Conservation (phyloP, 2,329 filamentous ascomycete genomes). For the Fusarium avenaceum region DNA sequence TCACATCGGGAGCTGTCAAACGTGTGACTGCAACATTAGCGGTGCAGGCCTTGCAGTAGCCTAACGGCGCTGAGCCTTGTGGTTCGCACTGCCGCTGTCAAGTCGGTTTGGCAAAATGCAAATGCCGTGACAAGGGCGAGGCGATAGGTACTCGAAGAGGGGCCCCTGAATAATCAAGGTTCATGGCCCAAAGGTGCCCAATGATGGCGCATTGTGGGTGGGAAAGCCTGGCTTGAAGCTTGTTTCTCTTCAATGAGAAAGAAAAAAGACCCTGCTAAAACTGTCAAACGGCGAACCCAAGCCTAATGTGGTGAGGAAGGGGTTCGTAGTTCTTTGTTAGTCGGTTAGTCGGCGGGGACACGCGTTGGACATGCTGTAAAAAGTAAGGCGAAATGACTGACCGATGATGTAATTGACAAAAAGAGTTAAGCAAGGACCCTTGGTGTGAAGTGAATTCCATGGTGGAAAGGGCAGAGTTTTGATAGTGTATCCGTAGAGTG, state of each 20-base stretch:
- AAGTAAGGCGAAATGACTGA: slow-evolving; percentile 26
- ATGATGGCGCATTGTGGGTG: background rate
- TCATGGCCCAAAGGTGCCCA: background rate
- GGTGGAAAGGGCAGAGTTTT: slow-evolving; percentile 2
- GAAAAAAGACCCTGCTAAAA: slow-evolving; percentile 9
- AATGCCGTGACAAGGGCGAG: slow-evolving; percentile 10
- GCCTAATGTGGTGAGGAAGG: slow-evolving; percentile 29
- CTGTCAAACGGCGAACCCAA: slow-evolving; percentile 33
- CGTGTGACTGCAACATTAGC: slow-evolving; percentile 29
- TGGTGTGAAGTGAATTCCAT: slow-evolving; percentile 4
- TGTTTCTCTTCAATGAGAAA: background rate
- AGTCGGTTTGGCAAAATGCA: slow-evolving; percentile 1
- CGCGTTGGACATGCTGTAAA: background rate
- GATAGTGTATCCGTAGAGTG: background rate
- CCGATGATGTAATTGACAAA: slow-evolving; percentile 42
- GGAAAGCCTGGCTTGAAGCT: background rate
- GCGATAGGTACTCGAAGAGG: background rate
- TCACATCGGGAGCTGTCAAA: slow-evolving; percentile 23
- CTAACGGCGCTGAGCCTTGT: background rate
- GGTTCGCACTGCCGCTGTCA: slow-evolving; percentile 10
- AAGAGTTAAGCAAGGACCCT: slow-evolving; percentile 31
- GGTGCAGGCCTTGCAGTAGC: slow-evolving; percentile 8
- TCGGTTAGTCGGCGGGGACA: slow-evolving; percentile 9
- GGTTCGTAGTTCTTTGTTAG: slow-evolving; percentile 16
- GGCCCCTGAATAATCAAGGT: slow-evolving; percentile 4